Evolutionary conservation across 2,329 filamentous ascomycete genomes (phyloP).

Genomic region (Arthrinium phaeospermum): DNA sequence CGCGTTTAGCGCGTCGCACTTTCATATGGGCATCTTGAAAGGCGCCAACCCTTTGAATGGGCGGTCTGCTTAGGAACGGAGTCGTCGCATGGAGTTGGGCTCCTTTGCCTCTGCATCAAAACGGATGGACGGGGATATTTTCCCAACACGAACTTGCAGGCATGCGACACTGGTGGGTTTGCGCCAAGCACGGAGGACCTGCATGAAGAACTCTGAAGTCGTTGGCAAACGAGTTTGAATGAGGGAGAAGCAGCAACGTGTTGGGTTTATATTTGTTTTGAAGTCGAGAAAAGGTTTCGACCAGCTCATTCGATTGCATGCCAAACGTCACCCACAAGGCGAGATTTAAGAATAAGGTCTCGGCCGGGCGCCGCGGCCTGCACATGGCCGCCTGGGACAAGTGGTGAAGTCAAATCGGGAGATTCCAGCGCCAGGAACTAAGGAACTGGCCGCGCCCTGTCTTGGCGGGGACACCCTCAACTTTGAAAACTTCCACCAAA

Average conservation of each 20-base stretch:
- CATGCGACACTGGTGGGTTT: neutral
- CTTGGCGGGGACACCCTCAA: neutral
- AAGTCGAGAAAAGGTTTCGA: constrained; percentile 7
- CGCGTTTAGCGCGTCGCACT: neutral
- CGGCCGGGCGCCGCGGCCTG: constrained; percentile 1
- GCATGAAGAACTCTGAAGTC: neutral
- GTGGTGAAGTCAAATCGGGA: neutral
- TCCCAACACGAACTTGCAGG: neutral
- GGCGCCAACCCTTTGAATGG: neutral
- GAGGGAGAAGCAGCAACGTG: neutral
- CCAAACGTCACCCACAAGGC: neutral
- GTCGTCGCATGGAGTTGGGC: neutral
- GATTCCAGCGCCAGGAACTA: neutral
- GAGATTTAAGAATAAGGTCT: constrained; percentile 7
- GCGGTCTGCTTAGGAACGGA: neutral
- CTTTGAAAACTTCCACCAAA: neutral
- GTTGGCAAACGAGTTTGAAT: neutral
- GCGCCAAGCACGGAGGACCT: neutral
- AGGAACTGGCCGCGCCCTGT: neutral
- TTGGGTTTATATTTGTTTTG: neutral
- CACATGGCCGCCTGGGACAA: neutral
- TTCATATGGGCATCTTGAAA: neutral
- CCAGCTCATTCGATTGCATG: neutral
- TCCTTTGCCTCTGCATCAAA: neutral
- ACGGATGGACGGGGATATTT: neutral